Conservation (phyloP, 2,329 filamentous ascomycete species). For the Trichoderma asperellum region DNA sequence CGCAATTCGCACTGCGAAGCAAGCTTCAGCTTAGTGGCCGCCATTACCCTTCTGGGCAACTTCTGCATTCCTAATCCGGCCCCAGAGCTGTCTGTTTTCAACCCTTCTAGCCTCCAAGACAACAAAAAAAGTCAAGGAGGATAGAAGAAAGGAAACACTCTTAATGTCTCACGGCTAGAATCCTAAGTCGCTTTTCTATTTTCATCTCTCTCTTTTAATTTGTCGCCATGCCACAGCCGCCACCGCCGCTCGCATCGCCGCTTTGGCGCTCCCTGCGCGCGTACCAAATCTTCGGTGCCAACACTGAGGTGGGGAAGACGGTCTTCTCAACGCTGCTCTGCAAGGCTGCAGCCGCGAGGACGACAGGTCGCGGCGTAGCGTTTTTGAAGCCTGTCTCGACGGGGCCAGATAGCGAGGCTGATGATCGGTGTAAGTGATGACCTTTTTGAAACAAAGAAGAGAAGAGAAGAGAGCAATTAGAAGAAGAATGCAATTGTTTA, state of each 20-base stretch:
- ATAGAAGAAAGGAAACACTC: neutral
- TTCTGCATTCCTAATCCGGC: constrained; percentile 6
- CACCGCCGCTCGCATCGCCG: constrained; percentile 57
- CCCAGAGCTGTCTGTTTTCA: neutral
- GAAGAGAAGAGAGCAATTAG: neutral
- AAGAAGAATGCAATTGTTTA: neutral
- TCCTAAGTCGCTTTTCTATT: neutral
- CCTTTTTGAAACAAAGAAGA: neutral
- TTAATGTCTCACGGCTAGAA: neutral
- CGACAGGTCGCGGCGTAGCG: constrained; percentile 52
- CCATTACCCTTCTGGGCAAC: constrained; percentile 21
- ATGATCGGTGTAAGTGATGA: constrained; percentile 61
- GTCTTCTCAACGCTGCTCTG: constrained; percentile 75
- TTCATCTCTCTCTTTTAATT: neutral
- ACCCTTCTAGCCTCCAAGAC: neutral
- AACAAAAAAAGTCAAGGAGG: neutral
- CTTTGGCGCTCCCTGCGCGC: constrained; percentile 71
- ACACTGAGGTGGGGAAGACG: constrained; percentile 85
- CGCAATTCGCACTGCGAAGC: neutral
- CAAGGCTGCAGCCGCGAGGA: constrained; percentile 62
- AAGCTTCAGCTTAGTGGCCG: neutral
- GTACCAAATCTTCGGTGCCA: constrained; percentile 80
- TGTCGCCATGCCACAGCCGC: constrained; percentile 29
- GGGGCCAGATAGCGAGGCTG: constrained; percentile 69
- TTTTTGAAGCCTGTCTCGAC: constrained; percentile 86